Evolutionary conservation across 768 basidiomycete genomes (phyloP).

Genomic region (Hemileccinum impolitum): DNA sequence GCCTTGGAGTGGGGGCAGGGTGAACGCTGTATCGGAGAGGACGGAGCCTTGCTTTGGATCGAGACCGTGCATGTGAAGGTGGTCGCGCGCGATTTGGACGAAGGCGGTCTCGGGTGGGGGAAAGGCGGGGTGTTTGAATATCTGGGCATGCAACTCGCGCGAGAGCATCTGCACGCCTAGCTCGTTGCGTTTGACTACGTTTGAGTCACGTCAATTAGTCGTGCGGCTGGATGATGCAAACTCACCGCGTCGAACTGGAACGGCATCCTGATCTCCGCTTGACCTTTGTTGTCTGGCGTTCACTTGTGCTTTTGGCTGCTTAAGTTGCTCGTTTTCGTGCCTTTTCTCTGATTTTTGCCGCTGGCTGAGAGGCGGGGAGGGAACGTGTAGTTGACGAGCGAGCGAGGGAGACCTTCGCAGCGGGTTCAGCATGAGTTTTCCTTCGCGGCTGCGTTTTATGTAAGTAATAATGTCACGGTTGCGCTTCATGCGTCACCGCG

Average conservation of each 20-base stretch:
- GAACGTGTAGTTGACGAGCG: slow-evolving; percentile 12
- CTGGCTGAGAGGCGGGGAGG: slow-evolving; percentile 12
- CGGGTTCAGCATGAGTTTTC: slow-evolving; percentile 17
- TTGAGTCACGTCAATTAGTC: neutral
- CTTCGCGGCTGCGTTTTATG: too few relatives aligned
- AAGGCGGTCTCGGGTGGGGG: slow-evolving; percentile 57
- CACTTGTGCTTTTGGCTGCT: too few relatives aligned
- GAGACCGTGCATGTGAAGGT: slow-evolving; percentile 79
- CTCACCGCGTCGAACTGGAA: slow-evolving; percentile 5
- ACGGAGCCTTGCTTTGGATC: slow-evolving; percentile 76
- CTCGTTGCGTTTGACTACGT: slow-evolving; percentile 68
- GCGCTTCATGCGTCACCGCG: too few relatives aligned
- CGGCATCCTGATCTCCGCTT: neutral
- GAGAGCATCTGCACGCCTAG: slow-evolving; percentile 94
- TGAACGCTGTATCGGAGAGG: slow-evolving; percentile 75
- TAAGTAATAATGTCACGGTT: too few relatives aligned
- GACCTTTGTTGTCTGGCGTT: too few relatives aligned
- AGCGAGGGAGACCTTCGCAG: slow-evolving; percentile 15
- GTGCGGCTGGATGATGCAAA: neutral
- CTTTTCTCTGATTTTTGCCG: slow-evolving; percentile 9
- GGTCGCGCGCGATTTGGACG: slow-evolving; percentile 74
- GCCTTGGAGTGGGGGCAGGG: slow-evolving; percentile 83
- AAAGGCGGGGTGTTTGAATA: slow-evolving; percentile 70
- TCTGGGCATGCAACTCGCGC: slow-evolving; percentile 71
- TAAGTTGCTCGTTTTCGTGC: neutral